phyloP scores from a whole-genome alignment of 352 stramenopile species.

The Phytophthora fragariaefolia region DNA sequence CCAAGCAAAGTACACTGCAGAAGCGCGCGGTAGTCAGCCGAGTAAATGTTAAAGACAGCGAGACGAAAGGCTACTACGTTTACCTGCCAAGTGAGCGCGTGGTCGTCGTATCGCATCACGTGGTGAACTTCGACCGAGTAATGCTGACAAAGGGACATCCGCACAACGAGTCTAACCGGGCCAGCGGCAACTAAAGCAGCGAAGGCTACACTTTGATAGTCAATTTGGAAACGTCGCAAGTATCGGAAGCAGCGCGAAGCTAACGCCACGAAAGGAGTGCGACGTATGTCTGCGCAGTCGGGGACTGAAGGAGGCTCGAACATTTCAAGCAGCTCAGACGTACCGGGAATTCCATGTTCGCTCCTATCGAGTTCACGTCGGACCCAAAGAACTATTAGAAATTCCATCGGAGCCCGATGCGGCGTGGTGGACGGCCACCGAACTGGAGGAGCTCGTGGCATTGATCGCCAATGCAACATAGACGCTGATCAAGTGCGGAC shows the following conservation, averaged over 20 bases:
- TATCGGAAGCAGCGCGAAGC: neutral
- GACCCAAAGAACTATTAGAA: neutral
- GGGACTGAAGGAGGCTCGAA: neutral
- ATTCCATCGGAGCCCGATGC: neutral
- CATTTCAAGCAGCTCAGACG: neutral
- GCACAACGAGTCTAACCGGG: neutral
- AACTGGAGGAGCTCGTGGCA: neutral
- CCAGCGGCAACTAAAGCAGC: neutral
- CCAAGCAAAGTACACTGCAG: neutral
- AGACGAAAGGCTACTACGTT: neutral
- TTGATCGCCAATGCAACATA: neutral
- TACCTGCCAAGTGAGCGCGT: neutral
- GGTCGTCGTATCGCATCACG: neutral
- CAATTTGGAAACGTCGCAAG: neutral
- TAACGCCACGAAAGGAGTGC: neutral
- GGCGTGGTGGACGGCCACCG: neutral
- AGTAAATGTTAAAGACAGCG: neutral
- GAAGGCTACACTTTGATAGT: neutral
- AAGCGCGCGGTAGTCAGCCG: neutral
- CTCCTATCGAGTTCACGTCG: neutral
- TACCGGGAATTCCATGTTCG: neutral
- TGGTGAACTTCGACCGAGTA: neutral
- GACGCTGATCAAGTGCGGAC: neutral
- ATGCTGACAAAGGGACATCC: neutral
- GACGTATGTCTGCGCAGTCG: neutral